phyloP scores from a whole-genome alignment of 805 yeast species.

The Starmerella tilneyi region DNA sequence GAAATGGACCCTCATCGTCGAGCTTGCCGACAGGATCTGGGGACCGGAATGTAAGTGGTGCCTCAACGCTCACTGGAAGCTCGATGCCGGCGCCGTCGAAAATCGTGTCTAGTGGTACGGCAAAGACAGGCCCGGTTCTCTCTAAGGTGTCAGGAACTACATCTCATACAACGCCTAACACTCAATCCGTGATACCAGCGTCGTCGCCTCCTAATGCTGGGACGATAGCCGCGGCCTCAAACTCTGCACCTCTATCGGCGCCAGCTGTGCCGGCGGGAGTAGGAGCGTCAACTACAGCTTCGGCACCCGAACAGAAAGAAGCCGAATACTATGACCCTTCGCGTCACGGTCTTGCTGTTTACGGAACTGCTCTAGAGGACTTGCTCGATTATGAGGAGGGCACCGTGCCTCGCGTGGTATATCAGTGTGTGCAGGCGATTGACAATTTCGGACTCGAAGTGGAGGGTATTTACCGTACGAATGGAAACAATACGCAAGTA shows the following conservation, averaged over 20 bases:
- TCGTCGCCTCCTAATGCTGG: too few species aligned
- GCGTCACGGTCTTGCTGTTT: conserved; percentile 40
- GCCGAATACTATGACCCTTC: conserved; percentile 28
- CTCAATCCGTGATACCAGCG: too few species aligned
- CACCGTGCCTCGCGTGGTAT: conserved; percentile 82
- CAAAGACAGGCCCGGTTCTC: conserved; percentile 28
- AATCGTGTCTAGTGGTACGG: conserved; percentile 24
- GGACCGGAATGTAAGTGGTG: conserved; percentile 16
- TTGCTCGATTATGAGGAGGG: conserved; percentile 75
- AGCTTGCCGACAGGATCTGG: not conserved
- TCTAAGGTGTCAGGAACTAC: conserved; percentile 3
- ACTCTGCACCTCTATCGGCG: too few species aligned
- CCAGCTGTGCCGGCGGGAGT: not conserved
- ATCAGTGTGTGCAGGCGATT: conserved; percentile 75
- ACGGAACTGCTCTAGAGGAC: conserved; percentile 74
- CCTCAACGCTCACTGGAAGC: conserved; percentile 9
- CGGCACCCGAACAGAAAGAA: not conserved
- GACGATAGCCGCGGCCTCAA: too few species aligned
- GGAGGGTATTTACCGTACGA: conserved; percentile 83
- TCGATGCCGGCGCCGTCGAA: conserved; percentile 20
- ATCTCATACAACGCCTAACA: too few species aligned
- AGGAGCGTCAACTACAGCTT: not conserved
- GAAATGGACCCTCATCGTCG: not conserved
- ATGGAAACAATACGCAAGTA: conserved; percentile 67
- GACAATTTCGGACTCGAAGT: conserved; percentile 74